These are phyloP conservation scores for Erodium maritimum DNA, from an alignment of 345 rosid species.

Conservation along the genomic window DNA sequence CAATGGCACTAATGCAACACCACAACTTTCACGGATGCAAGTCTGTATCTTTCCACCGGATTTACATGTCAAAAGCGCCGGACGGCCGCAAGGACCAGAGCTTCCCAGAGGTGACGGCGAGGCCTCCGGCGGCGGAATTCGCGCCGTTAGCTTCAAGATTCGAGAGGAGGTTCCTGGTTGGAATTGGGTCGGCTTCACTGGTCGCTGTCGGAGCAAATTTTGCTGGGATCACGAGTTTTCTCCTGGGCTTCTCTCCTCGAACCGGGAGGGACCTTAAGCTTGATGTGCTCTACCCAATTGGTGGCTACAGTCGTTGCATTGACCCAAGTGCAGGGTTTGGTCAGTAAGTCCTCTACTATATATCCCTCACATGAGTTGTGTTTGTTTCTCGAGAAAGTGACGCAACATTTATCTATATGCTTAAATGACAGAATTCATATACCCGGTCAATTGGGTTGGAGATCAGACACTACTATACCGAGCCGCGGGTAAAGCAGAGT, in stretches of 20 bases:
- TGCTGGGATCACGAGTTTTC: slow-evolving; percentile 59
- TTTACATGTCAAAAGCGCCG: slow-evolving; percentile 28
- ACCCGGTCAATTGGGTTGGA: slow-evolving; percentile 73
- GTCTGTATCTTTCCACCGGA: slow-evolving; percentile 7
- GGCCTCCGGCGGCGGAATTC: slow-evolving; percentile 50
- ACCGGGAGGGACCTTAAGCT: slow-evolving; percentile 53
- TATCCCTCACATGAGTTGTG: too few relatives aligned
- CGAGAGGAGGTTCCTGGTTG: slow-evolving; percentile 48
- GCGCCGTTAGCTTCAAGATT: slow-evolving; percentile 52
- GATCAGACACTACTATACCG: slow-evolving; percentile 66
- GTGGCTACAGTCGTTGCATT: slow-evolving; percentile 66
- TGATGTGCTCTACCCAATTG: slow-evolving; percentile 68
- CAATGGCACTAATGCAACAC: not conserved
- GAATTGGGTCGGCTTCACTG: slow-evolving; percentile 58
- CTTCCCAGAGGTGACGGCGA: slow-evolving; percentile 6
- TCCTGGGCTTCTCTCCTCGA: slow-evolving; percentile 64
- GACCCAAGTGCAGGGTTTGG: slow-evolving; percentile 73
- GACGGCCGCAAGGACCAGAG: slow-evolving; percentile 26
- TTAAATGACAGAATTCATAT: slow-evolving; percentile 44
- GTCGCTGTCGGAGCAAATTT: slow-evolving; percentile 83
- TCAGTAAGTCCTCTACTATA: slow-evolving; percentile 27
- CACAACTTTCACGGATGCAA: slow-evolving; percentile 4
- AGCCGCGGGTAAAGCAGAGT: slow-evolving; percentile 55
- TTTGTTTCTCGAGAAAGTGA: too few relatives aligned
- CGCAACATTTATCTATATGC: too few relatives aligned